phyloP scores from a whole-genome alignment of 139 green algal genomes.

The Edaphochlamys debaryana region DNA sequence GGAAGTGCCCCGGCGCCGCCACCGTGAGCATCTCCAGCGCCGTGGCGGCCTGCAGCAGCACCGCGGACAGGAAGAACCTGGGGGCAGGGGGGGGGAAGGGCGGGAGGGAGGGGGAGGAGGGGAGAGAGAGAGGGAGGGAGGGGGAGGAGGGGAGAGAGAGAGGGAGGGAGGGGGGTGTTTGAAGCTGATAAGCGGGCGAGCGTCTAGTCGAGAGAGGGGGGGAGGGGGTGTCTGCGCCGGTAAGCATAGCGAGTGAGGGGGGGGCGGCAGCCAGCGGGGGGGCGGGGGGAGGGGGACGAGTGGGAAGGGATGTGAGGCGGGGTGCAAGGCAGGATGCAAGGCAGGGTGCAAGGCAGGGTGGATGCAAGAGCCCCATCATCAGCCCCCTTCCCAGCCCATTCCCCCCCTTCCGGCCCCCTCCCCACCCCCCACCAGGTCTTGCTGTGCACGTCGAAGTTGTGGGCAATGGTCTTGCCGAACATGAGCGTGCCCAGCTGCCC shows the following conservation, averaged over 20 bases:
- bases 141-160: neutral
- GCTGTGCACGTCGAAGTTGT: conserved; percentile 81
- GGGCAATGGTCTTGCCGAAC: conserved; percentile 77
- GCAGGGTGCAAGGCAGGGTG: too few relatives aligned
- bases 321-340: too few relatives aligned
- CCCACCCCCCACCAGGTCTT: conserved; percentile 66
- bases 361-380: too few relatives aligned
- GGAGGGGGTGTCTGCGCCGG: too few relatives aligned
- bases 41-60: conserved; percentile 53
- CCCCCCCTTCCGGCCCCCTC: too few relatives aligned
- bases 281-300: too few relatives aligned
- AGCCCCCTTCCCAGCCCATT: too few relatives aligned
- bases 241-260: too few relatives aligned
- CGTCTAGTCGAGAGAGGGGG: too few relatives aligned
- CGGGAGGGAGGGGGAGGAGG: neutral
- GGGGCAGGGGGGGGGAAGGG: neutral
- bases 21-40: conserved; percentile 75
- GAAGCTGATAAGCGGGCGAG: too few relatives aligned
- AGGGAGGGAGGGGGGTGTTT: neutral
- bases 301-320: too few relatives aligned
- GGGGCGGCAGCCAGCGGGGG: too few relatives aligned
- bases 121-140: neutral
- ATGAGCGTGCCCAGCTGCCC: conserved; percentile 79
- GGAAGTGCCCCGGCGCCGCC: conserved; percentile 64
- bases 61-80: conserved; percentile 65